phyloP scores from a whole-genome alignment of 2,329 filamentous ascomycete genomes.

The Cryoendolithus antarcticus region DNA sequence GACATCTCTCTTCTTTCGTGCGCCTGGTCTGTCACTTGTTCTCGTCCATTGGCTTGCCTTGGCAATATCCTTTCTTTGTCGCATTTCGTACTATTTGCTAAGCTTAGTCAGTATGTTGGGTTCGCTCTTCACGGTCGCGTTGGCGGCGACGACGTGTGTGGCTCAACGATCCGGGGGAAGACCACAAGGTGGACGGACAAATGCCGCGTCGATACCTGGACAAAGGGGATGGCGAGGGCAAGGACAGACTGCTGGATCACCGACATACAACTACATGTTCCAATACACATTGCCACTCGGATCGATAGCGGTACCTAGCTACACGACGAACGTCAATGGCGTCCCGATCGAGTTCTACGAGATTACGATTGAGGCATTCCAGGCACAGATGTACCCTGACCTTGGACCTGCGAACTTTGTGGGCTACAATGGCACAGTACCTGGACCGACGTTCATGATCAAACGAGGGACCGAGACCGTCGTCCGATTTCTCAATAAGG shows the following conservation, averaged over 20 bases:
- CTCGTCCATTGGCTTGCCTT: too few species aligned
- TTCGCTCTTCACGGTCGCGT: conserved; percentile 2
- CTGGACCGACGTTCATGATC: conserved; percentile 42
- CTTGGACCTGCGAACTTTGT: conserved; percentile 27
- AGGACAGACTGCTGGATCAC: conserved; percentile 11
- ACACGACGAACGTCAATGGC: conserved; percentile 24
- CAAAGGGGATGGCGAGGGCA: conserved; percentile 6
- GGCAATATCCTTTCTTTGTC: too few species aligned
- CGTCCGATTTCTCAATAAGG: conserved; percentile 42
- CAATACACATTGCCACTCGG: conserved; percentile 12
- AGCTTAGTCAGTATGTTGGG: too few species aligned
- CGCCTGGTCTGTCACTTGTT: too few species aligned
- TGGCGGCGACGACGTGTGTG: conserved; percentile 2
- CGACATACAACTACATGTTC: conserved; percentile 13
- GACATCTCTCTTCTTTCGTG: too few species aligned
- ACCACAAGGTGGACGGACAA: not conserved
- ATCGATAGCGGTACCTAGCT: conserved; percentile 14
- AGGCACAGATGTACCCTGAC: conserved; percentile 32
- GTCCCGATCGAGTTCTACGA: conserved; percentile 36
- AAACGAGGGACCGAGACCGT: conserved; percentile 39
- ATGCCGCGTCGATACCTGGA: conserved; percentile 2
- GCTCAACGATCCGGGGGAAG: not conserved
- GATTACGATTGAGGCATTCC: conserved; percentile 29
- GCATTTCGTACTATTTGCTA: too few species aligned
- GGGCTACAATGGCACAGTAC: conserved; percentile 38